Base-by-base conservation (phyloP, 2,329 filamentous ascomycete species). In the Xylaria hypoxylon region DNA sequence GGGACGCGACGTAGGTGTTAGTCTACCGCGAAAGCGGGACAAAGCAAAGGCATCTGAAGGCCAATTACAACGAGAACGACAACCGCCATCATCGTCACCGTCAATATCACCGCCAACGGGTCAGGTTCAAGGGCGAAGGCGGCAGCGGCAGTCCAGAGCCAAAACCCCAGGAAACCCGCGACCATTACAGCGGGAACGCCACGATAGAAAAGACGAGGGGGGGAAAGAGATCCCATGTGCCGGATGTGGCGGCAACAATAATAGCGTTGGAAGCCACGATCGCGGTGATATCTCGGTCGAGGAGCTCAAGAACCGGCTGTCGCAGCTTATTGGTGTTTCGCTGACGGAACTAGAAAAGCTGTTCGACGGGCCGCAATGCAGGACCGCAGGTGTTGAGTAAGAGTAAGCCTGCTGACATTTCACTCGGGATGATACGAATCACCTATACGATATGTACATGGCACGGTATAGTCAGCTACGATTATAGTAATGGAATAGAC, bases 271-370 rank as follows among this genome's bases (percentile, higher is more conserved):
- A 13, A 67, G 65, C 48, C 65, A 68, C 24, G 69, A 68, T 26
- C 64, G 58, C 24, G 42, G 65, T 24, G 76, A 77, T 68, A 75
- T 76, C 56, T 76, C 74, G 22, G 62, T 77, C 2, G 76, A 78
- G 24, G 76, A 78, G 64, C 69, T 77, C n/a, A 71, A 75, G 59
- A 73, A 68, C 55, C 65, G 76, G 38, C 66, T 78, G 13, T 77
- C 75, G 10, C 65, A 65, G 35, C 70, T 78, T 26, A 70, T 78
- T 13, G 75, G 72, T 1, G 72, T 76, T 8, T 78, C 74, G 35
- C 51, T 77, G 48, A 70, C 67, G 28, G 75, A 77, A 57, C 55
- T 78, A 8, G 74, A 78, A 61, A 68, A 57, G 61, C 53, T 76
- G 57, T 77, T 77, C 50, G 74, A 77, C 17, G 66, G 64, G 22